Conservation (phyloP, 1,284 basidiomycete species). For the Trichosporon ovoides region DNA sequence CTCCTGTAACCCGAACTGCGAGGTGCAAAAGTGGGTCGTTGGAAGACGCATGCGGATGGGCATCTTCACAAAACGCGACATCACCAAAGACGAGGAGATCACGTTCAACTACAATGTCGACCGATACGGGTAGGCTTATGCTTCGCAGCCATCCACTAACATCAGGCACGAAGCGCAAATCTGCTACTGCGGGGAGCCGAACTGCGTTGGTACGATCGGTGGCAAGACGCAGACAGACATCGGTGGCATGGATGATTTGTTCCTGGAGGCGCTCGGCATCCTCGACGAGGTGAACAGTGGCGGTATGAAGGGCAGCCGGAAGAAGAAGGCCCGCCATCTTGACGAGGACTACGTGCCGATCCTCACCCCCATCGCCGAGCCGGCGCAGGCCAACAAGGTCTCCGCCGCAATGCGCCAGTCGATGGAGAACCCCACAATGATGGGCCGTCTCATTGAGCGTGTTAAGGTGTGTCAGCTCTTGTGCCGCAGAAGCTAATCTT, state of each 20-base stretch:
- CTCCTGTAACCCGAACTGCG: constrained; percentile 96
- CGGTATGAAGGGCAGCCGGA: constrained; percentile 76
- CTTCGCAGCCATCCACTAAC: constrained; percentile 12
- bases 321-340: constrained; percentile 84
- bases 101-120: constrained; percentile 99
- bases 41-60: constrained; percentile 92
- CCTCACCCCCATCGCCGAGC: constrained; percentile 63
- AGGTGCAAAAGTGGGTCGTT: constrained; percentile 98
- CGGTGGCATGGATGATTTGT: constrained; percentile 85
- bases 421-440: constrained; percentile 68
- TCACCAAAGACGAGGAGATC: constrained; percentile 81
- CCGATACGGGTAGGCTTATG: constrained; percentile 72
- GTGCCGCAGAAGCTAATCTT: constrained; percentile 13
- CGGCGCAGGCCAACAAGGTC: constrained; percentile 82
- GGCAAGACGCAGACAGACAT: constrained; percentile 99
- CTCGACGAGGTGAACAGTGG: constrained; percentile 78
- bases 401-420: constrained; percentile 88
- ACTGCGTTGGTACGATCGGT: constrained; percentile 93
- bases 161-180: constrained; percentile 84
- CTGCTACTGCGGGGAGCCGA: constrained; percentile 93
- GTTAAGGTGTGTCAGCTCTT: constrained; percentile 60
- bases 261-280: constrained; percentile 97
- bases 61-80: constrained; percentile 85
- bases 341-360: constrained; percentile 75
- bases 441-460: constrained; percentile 77